These are phyloP conservation scores for Casaregolazyma suthepensis DNA, from an alignment of 1,139 yeast species.

Conservation along the genomic window DNA sequence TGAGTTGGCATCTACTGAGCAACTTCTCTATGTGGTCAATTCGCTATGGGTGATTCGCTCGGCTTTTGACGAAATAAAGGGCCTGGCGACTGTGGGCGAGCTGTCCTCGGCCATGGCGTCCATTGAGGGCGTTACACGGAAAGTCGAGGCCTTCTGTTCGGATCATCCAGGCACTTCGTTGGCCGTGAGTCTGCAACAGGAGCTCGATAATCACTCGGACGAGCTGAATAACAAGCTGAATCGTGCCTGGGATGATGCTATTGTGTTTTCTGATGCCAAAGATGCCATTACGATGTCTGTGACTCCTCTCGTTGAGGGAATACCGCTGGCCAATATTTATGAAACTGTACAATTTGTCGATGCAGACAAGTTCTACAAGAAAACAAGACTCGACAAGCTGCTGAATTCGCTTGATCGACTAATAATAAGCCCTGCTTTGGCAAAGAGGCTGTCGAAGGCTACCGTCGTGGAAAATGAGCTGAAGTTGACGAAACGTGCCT, in stretches of 20 bases:
- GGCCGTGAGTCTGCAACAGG: slow-evolving; percentile 13
- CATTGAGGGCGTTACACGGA: slow-evolving; percentile 19
- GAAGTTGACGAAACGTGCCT: slow-evolving; percentile 6
- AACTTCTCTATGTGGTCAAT: slow-evolving; percentile 16
- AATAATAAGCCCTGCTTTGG: slow-evolving; percentile 21
- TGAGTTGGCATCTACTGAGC: slow-evolving; percentile 5
- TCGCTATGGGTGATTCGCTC: slow-evolving; percentile 28
- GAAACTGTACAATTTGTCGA: slow-evolving; percentile 20
- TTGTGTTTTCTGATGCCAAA: slow-evolving; percentile 11
- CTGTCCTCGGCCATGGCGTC: slow-evolving; percentile 23
- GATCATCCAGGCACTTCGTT: slow-evolving; percentile 16
- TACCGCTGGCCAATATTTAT: slow-evolving; percentile 15
- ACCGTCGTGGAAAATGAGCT: slow-evolving; percentile 7
- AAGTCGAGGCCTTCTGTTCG: slow-evolving; percentile 18
- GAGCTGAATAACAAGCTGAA: slow-evolving; percentile 15
- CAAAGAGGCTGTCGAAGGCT: slow-evolving; percentile 14
- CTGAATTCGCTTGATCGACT: slow-evolving; percentile 18
- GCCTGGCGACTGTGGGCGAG: slow-evolving; percentile 25
- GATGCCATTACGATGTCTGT: slow-evolving; percentile 12
- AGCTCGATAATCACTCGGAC: slow-evolving; percentile 13
- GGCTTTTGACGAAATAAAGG: slow-evolving; percentile 26
- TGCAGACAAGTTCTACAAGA: slow-evolving; percentile 11
- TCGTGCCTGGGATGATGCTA: slow-evolving; percentile 20
- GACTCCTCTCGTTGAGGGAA: slow-evolving; percentile 14
- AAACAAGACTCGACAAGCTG: slow-evolving; percentile 19